phyloP scores from a whole-genome alignment of 1,139 yeast species.

The Zygosaccharomyces sapae region DNA sequence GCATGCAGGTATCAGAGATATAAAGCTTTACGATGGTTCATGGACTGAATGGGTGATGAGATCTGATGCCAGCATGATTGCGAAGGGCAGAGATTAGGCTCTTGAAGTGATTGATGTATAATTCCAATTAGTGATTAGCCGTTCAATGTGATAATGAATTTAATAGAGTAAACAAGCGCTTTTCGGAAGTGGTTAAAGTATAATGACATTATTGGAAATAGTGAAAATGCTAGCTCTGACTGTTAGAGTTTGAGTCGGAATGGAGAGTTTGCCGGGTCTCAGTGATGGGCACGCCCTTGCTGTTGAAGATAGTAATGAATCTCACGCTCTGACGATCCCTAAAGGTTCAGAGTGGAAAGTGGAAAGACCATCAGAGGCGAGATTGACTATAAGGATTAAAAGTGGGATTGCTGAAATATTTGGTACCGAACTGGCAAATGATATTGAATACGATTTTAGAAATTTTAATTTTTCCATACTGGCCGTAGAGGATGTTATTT shows the following conservation, averaged over 20 bases:
- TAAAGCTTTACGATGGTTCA: constrained; percentile 86
- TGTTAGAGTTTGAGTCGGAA: constrained; percentile 2
- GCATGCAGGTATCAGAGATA: constrained; percentile 47
- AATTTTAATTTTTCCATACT: constrained; percentile 58
- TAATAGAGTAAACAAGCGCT: too few relatives aligned
- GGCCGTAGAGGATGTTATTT: constrained; percentile 54
- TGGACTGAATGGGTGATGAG: constrained; percentile 64
- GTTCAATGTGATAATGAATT: constrained; percentile 1
- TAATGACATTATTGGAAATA: too few relatives aligned
- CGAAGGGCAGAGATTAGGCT: constrained; percentile 28
- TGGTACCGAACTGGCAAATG: constrained; percentile 85
- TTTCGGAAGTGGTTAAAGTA: neutral
- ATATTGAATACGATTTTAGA: constrained; percentile 55
- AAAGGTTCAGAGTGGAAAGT: constrained; percentile 77
- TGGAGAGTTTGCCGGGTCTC: constrained; percentile 29
- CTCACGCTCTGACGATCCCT: constrained; percentile 35
- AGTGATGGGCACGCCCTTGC: constrained; percentile 11
- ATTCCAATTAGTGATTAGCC: neutral
- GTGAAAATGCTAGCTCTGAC: too few relatives aligned
- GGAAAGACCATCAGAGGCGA: constrained; percentile 60
- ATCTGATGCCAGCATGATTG: constrained; percentile 35
- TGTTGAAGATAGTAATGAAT: constrained; percentile 20
- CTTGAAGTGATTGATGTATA: too few relatives aligned
- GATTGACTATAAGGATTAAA: constrained; percentile 51
- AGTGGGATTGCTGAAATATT: constrained; percentile 80